Conservation (phyloP, 495 filamentous ascomycete species). For the Daldinia grandis region DNA sequence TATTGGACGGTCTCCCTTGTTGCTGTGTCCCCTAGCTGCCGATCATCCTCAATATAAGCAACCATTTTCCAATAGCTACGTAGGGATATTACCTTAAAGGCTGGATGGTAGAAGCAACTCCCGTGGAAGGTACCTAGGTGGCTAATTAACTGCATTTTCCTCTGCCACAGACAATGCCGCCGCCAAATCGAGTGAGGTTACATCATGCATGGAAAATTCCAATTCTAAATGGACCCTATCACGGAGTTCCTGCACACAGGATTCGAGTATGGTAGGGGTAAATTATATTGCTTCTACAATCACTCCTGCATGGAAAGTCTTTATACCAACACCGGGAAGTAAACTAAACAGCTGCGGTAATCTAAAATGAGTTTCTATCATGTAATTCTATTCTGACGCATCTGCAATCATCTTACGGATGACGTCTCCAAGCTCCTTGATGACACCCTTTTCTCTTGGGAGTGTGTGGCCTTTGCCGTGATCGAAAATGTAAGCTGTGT, state of each 20-base stretch:
- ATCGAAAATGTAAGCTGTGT: slow-evolving; percentile 65
- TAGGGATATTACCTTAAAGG: slow-evolving; percentile 6
- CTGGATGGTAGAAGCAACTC: slow-evolving; percentile 7
- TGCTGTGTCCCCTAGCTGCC: slow-evolving; percentile 30
- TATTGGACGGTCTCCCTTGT: slow-evolving; percentile 36
- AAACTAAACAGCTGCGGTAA: background rate
- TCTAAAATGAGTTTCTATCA: slow-evolving; percentile 31
- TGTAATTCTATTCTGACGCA: slow-evolving; percentile 35
- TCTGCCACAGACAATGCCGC: slow-evolving; percentile 21
- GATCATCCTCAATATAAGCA: slow-evolving; percentile 41
- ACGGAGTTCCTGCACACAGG: background rate
- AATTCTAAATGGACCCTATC: slow-evolving; percentile 9
- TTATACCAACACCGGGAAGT: background rate
- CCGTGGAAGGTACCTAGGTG: slow-evolving; percentile 10
- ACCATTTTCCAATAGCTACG: slow-evolving; percentile 38
- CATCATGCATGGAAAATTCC: slow-evolving; percentile 36
- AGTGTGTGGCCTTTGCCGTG: slow-evolving; percentile 66
- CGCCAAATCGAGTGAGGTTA: slow-evolving; percentile 11
- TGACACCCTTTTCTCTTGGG: slow-evolving; percentile 59
- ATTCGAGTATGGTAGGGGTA: background rate
- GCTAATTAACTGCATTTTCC: slow-evolving; percentile 18
- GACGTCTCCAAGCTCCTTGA: slow-evolving; percentile 60
- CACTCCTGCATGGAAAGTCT: slow-evolving; percentile 1
- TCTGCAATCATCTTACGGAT: slow-evolving; percentile 51
- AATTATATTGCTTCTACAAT: slow-evolving; percentile 23